Percentiles rank a stretch among this genome's conserved stretches.
Conservation (phyloP, 176 grass and related monocot species). For the Aegilops speltoides region DNA sequence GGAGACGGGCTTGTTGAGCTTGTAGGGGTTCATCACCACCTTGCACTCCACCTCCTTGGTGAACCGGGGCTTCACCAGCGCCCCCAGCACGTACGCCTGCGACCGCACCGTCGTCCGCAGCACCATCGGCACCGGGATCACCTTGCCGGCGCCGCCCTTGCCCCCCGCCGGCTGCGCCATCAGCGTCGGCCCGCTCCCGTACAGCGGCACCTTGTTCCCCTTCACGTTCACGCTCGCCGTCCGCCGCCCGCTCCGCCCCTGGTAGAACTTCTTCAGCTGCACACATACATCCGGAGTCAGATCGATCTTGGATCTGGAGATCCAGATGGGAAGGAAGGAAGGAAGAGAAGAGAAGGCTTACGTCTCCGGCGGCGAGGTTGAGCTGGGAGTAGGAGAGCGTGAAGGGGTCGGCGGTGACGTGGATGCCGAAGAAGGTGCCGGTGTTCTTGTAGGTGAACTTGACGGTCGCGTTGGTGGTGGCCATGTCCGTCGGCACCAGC, state of each 20-base stretch:
- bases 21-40: constrained; percentile 48
- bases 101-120: constrained; percentile 64
- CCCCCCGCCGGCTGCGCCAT: constrained; percentile 30
- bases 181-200: constrained; percentile 76
- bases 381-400: constrained; percentile 73
- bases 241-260: constrained; percentile 71
- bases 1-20: constrained; percentile 56
- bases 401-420: constrained; percentile 58
- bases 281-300: neutral
- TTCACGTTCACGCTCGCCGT: constrained; percentile 56
- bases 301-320: neutral
- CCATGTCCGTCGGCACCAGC: constrained; percentile 96
- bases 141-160: constrained; percentile 6
- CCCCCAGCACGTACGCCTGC: constrained; percentile 73
- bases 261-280: constrained; percentile 89
- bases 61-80: constrained; percentile 77
- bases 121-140: constrained; percentile 48
- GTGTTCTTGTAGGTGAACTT: constrained; percentile 85
- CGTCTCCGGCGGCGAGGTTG: constrained; percentile 63
- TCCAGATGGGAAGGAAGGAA: neutral
- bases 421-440: constrained; percentile 92
- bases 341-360: neutral
- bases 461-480: constrained; percentile 78
- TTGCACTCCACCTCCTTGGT: constrained; percentile 51
- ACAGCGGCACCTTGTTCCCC: constrained; percentile 83